Evolutionary conservation across 768 basidiomycete species (phyloP).

Genomic region (Cystofilobasidium ferigula): DNA sequence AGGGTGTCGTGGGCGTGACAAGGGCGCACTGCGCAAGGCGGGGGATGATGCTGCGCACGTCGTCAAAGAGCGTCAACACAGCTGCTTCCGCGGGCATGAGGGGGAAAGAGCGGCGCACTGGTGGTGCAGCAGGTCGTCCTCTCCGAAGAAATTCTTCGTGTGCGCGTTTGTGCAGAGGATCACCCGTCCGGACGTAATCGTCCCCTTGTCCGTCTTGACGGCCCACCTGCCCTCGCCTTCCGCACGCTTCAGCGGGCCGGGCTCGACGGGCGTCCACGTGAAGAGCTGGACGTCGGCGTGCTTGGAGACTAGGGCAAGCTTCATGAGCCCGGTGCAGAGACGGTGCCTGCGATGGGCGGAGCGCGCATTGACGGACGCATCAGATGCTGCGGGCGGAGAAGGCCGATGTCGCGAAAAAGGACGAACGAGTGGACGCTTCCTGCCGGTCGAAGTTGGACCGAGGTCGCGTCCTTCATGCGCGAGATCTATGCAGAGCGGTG

Average conservation of each 20-base stretch:
- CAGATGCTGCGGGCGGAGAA: background rate
- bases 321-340: conserved; percentile 9
- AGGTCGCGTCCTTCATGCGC: background rate
- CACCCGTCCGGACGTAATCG: background rate
- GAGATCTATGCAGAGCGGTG: background rate
- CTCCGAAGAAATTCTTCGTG: conserved; percentile 14
- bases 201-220: background rate
- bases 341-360: background rate
- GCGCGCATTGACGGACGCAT: background rate
- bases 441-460: conserved; percentile 7
- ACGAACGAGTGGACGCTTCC: conserved; percentile 18
- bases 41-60: conserved; percentile 26
- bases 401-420: background rate
- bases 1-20: conserved; percentile 29
- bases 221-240: background rate
- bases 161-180: conserved; percentile 15
- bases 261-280: conserved; percentile 16
- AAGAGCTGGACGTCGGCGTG: background rate
- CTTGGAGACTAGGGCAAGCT: conserved; percentile 6
- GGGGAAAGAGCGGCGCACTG: background rate
- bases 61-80: background rate
- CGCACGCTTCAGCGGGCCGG: background rate
- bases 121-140: background rate
- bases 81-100: background rate
- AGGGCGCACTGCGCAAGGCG: conserved; percentile 29